These are phyloP conservation scores for Blastocrithidia nonstop DNA, from an alignment of 208 protist species.

Conservation along the genomic window DNA sequence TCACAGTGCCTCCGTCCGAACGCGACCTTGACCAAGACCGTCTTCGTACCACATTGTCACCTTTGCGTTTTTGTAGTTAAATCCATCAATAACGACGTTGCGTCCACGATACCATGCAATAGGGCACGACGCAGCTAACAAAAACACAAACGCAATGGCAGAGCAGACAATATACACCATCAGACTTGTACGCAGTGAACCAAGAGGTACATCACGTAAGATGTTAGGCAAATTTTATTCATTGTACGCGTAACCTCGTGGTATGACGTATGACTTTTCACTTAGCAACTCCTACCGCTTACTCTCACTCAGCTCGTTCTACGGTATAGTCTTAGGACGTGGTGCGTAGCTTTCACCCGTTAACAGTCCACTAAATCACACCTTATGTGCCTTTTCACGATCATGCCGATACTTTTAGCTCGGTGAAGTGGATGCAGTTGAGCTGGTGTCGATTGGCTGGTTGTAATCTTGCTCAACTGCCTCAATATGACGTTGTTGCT, in stretches of 20 bases:
- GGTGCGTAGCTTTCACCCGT: constrained; percentile 26
- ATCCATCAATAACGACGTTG: constrained; percentile 9
- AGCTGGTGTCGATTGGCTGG: too few species aligned
- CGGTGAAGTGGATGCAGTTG: too few species aligned
- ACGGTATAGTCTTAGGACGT: constrained; percentile 19
- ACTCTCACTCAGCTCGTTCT: constrained; percentile 16
- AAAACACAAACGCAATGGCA: constrained; percentile 22
- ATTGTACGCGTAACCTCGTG: constrained; percentile 43
- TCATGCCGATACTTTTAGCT: not conserved
- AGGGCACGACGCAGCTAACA: constrained; percentile 19
- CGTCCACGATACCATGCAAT: constrained; percentile 39
- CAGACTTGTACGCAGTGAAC: constrained; percentile 9
- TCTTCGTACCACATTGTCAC: constrained; percentile 22
- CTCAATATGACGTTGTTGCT: too few species aligned
- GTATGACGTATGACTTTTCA: constrained; percentile 28
- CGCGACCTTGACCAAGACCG: constrained; percentile 8
- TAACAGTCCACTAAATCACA: constrained; percentile 37
- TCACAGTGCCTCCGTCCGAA: constrained; percentile 9
- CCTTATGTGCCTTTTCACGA: constrained; percentile 9
- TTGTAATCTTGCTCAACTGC: too few species aligned
- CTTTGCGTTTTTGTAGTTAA: constrained; percentile 21
- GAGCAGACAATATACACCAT: constrained; percentile 19
- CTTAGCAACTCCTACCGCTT: constrained; percentile 18
- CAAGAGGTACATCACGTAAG: constrained; percentile 14
- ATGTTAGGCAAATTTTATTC: constrained; percentile 15